Percentiles rank a stretch among this genome's conserved stretches.
Evolutionary conservation across 805 yeast species (phyloP).

Genomic region (Ogataea allantospora): DNA sequence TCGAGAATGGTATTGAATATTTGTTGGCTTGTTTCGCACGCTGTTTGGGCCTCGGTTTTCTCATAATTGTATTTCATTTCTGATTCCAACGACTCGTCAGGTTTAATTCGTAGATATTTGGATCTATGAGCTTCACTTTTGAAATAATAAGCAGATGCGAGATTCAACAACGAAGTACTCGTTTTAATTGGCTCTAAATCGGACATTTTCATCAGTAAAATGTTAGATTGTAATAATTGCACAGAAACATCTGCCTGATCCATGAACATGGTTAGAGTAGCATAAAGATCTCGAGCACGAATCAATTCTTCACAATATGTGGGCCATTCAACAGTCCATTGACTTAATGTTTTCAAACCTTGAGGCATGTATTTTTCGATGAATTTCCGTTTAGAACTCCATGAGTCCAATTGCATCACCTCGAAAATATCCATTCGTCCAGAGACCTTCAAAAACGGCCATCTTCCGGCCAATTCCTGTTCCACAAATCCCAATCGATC

Average conservation of each 20-base stretch:
- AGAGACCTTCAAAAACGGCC: slow-evolving; percentile 19
- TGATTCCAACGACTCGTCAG: slow-evolving; percentile 3
- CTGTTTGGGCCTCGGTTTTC: slow-evolving; percentile 8
- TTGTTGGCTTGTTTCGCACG: slow-evolving; percentile 19
- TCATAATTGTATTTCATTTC: slow-evolving; percentile 14
- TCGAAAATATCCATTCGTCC: slow-evolving; percentile 18
- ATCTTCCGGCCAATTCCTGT: slow-evolving; percentile 15
- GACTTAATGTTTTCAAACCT: slow-evolving; percentile 21
- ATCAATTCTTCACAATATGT: slow-evolving; percentile 77
- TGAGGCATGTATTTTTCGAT: slow-evolving; percentile 22
- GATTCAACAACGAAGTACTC: slow-evolving; percentile 26
- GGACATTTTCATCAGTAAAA: slow-evolving; percentile 27
- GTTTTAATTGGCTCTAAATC: slow-evolving; percentile 17
- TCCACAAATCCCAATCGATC: slow-evolving; percentile 31
- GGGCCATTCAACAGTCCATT: slow-evolving; percentile 51
- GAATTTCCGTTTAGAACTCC: slow-evolving; percentile 18
- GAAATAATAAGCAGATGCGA: slow-evolving; percentile 30
- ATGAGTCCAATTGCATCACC: slow-evolving; percentile 19
- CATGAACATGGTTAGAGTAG: slow-evolving; percentile 65
- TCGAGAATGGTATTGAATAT: slow-evolving; percentile 23
- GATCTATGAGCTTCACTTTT: slow-evolving; percentile 21
- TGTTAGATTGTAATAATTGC: slow-evolving; percentile 28
- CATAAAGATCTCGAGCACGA: slow-evolving; percentile 70
- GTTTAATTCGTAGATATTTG: slow-evolving; percentile 4
- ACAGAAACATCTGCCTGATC: slow-evolving; percentile 22